Evolutionary conservation across 2,329 filamentous ascomycete species (phyloP).

Genomic region (Reticulascus tulasneorum): DNA sequence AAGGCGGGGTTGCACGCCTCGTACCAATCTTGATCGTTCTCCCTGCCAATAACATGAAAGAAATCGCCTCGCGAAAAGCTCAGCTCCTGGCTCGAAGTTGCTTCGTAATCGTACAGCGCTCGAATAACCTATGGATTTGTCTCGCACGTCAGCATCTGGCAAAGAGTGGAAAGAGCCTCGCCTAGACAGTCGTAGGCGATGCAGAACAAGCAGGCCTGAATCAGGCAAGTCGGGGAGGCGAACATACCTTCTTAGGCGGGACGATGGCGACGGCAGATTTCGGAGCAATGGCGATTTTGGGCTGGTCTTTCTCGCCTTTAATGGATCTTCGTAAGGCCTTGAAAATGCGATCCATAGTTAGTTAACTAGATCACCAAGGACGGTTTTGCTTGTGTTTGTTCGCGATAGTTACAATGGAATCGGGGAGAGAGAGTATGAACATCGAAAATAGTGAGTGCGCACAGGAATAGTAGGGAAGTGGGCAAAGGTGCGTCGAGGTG

Average conservation of each 20-base stretch:
- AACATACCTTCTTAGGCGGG: constrained; percentile 83
- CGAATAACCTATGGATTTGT: constrained; percentile 74
- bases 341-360: constrained; percentile 41
- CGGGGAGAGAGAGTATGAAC: no score
- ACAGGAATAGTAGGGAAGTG: no score
- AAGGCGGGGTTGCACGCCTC: constrained; percentile 94
- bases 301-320: constrained; percentile 80
- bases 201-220: not conserved
- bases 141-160: no score
- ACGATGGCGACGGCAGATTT: constrained; percentile 87
- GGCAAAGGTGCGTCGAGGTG: no score
- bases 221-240: constrained; percentile 9
- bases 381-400: no score
- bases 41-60: constrained; percentile 94
- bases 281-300: constrained; percentile 72
- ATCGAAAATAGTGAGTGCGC: no score
- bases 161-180: no score
- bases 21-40: constrained; percentile 95
- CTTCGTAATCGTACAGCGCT: constrained; percentile 89
- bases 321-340: constrained; percentile 83
- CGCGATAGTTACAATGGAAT: no score
- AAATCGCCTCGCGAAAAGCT: constrained; percentile 95
- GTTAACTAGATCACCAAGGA: no score
- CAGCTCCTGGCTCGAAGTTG: constrained; percentile 72
- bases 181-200: not conserved